Percentiles rank a stretch among this genome's conserved stretches.
These are phyloP conservation scores for Hansenula lynferdii DNA, from an alignment of 1,139 yeast genomes.

Conservation along the genomic window DNA sequence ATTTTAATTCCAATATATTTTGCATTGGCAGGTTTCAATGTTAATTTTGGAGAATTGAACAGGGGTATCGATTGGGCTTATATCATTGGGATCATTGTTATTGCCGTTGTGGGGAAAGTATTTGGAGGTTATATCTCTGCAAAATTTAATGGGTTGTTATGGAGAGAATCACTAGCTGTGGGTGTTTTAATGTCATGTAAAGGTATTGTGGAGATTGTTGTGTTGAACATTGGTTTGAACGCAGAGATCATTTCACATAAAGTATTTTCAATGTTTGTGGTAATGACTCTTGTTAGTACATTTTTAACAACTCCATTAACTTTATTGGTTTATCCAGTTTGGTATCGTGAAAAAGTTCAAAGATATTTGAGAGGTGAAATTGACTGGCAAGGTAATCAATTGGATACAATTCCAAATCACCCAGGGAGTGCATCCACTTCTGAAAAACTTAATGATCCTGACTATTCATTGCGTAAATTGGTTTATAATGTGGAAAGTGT, in stretches of 20 bases:
- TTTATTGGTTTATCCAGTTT: conserved; percentile 50
- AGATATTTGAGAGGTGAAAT: conserved; percentile 31
- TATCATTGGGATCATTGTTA: conserved; percentile 55
- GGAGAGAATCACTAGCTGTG: conserved; percentile 71
- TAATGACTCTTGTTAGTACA: conserved; percentile 75
- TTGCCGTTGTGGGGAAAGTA: conserved; percentile 65
- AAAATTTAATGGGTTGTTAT: conserved; percentile 51
- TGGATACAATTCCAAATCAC: conserved; percentile 14
- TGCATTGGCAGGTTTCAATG: conserved; percentile 72
- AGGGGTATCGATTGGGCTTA: conserved; percentile 75
- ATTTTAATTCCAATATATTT: conserved; percentile 72
- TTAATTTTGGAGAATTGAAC: conserved; percentile 57
- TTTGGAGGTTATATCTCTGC: conserved; percentile 65
- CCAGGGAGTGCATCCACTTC: conserved; percentile 9
- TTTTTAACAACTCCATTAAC: conserved; percentile 74
- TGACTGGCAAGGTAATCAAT: conserved; percentile 32
- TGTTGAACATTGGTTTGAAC: conserved; percentile 65
- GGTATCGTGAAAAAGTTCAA: conserved; percentile 51
- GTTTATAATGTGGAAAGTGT: conserved; percentile 22
- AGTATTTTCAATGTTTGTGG: conserved; percentile 73
- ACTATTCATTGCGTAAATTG: conserved; percentile 22
- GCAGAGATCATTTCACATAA: conserved; percentile 61
- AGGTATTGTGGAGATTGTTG: conserved; percentile 81
- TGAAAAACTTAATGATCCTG: conserved; percentile 10
- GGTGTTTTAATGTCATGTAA: conserved; percentile 87